A percentile compares a stretch with the other conserved stretches of the same genome.
These are phyloP conservation scores for Epichloe uncinata DNA, from an alignment of 2,329 filamentous ascomycete species.

Conservation along the genomic window DNA sequence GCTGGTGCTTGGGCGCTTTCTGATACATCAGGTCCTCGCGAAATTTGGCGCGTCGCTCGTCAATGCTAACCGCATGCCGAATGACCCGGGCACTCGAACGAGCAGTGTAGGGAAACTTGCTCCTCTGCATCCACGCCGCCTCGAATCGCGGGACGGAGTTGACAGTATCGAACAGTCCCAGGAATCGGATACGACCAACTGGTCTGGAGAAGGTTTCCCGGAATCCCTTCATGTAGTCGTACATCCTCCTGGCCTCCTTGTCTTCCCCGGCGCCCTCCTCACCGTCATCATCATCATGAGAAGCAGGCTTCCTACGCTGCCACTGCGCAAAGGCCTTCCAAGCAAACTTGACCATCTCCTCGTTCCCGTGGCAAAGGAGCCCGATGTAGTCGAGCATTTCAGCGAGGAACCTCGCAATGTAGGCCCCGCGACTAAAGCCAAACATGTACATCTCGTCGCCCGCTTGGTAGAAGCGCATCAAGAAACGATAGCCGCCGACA, in stretches of 20 bases:
- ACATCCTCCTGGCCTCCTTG: constrained; percentile 40
- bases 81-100: constrained; percentile 46
- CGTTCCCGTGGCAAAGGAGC: constrained; percentile 66
- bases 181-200: constrained; percentile 58
- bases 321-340: constrained; percentile 72
- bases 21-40: constrained; percentile 56
- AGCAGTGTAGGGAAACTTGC: constrained; percentile 58
- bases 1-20: constrained; percentile 10
- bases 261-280: constrained; percentile 18
- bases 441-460: constrained; percentile 59
- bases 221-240: constrained; percentile 65
- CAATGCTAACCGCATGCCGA: constrained; percentile 56
- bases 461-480: constrained; percentile 59
- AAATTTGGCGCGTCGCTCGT: constrained; percentile 59
- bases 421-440: constrained; percentile 60
- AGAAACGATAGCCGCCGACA: constrained; percentile 67
- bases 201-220: constrained; percentile 69
- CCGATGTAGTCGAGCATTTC: constrained; percentile 81
- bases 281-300: constrained; percentile 22
- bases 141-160: constrained; percentile 72
- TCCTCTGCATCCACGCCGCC: constrained; percentile 62
- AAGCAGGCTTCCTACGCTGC: constrained; percentile 45
- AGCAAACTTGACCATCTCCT: constrained; percentile 73
- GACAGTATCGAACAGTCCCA: constrained; percentile 73
- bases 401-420: constrained; percentile 61